Conservation (phyloP, 2,329 filamentous ascomycete genomes). For the Botrytis hyacinthi region DNA sequence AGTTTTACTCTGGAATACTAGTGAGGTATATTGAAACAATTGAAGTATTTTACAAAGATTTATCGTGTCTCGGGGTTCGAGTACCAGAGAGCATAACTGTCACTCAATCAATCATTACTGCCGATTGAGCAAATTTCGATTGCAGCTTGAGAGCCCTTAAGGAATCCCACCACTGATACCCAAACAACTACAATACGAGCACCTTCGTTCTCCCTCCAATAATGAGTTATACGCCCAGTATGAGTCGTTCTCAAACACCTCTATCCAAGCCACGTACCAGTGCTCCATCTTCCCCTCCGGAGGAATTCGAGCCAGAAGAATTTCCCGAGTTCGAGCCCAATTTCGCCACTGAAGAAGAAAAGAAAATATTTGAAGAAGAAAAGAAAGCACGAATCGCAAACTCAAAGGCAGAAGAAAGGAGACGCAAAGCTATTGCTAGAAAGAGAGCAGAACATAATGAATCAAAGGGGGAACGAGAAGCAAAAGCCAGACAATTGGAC, state of each 20-base stretch:
- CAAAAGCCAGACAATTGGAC: slow-evolving; percentile 58
- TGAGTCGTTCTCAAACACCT: slow-evolving; percentile 25
- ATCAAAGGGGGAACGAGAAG: slow-evolving; percentile 53
- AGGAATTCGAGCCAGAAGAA: slow-evolving; percentile 12
- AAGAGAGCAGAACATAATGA: slow-evolving; percentile 47
- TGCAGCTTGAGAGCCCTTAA: neutral
- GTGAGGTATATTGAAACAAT: neutral
- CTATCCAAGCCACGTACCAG: slow-evolving; percentile 29
- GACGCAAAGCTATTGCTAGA: slow-evolving; percentile 39
- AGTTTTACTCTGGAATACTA: neutral
- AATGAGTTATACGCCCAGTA: slow-evolving; percentile 24
- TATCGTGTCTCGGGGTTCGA: neutral
- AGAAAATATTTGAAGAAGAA: slow-evolving; percentile 42
- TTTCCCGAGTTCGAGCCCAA: slow-evolving; percentile 26
- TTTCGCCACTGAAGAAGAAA: slow-evolving; percentile 34
- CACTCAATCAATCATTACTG: neutral
- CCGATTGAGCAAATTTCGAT: neutral
- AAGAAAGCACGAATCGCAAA: slow-evolving; percentile 49
- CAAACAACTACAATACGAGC: neutral
- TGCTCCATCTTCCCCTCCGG: slow-evolving; percentile 32
- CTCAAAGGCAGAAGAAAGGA: slow-evolving; percentile 44
- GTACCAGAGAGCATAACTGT: neutral
- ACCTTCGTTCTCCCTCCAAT: neutral
- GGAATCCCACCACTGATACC: neutral
- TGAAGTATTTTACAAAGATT: neutral